Base-by-base conservation (phyloP, 768 basidiomycete species). In the Lentinula aciculospora region DNA sequence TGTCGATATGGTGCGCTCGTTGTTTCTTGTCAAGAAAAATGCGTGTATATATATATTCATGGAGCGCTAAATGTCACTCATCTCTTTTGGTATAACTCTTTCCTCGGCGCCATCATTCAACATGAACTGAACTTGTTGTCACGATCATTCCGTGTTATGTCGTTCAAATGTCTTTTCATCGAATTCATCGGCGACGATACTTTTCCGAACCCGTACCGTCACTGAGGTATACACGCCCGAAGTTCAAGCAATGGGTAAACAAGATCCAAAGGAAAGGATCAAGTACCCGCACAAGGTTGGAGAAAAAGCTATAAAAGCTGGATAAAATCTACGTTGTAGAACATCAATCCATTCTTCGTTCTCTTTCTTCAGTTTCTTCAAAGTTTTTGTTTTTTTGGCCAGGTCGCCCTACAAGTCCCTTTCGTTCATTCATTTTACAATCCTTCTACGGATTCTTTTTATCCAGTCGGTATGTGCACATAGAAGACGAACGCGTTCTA, bases 351-450 rank as follows among this genome's bases (percentile, higher is more conserved):
- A 31, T 34, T 32, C 28, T 34, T 50, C 42, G 9, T 29, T 31
- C 32, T 13, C 53, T 42, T 61, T 60, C 53, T 8, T 51, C 49
- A n/a, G n/a, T 61, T 61, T 65, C 61, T 55, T 61, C 65, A 61
- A 58, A 49, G 64, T 61, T 59, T 55, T 62, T 54, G 62, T 66
- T 59, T 61, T 62, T 51, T 48, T n/a, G 72, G 74, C 74, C 75
- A 73, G 72, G 74, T 72, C 70, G 74, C 72, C 72, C 67, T 59
- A 60, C 45, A 68, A 57, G 68, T 66, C 66, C 64, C 68, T 66
- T 69, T 71, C 70, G 55, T 67, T 61, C 64, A 59, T 67, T 66
- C 60, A 47, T 13, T 53, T 39, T 40, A 53, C 51, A 39, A 39
- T 2, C 31, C 12, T 45, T 67, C 66, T 59, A 63, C n/a, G 13